Evolutionary conservation across 2,329 filamentous ascomycete species (phyloP), one percentile per base, ranked within the genome.

Genomic region (Chaetothyriales sp.): DNA sequence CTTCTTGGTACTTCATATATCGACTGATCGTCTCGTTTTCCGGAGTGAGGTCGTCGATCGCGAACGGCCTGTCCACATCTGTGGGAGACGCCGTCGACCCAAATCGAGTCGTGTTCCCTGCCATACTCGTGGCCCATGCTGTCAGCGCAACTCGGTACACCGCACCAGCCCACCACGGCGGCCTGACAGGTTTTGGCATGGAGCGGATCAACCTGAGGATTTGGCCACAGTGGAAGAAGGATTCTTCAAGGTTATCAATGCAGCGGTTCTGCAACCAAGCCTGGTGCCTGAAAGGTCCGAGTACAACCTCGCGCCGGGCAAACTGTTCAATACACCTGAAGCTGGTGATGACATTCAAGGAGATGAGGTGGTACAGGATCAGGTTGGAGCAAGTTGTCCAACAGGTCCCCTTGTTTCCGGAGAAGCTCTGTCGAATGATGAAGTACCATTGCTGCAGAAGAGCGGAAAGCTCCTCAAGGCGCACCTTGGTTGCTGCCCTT

Each of bases 101-200:
- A 18, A 65, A 64, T 18, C 67, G 62, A 40, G 62, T 62, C 18
- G 65, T 60, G 53, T 80, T 74, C 53, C 75, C 70, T 5, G 69
- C 71, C 51, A 83, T 65, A 58, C 78, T 77, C 58, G 83, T 78
- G 2, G 75, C 72, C 81, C 80, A 84, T 2, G 83, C 68, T 43
- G 81, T 75, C 51, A 84, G 68, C 3, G 74, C 74, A 1, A 75
- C 81, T n/a, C 83, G 78, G 63, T 86, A 86, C 43, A 86, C 69
- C 2, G 81, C 82, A 1, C 75, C 77, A n/a, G 80, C 70, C 82
- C 82, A 86, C 83, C 83, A 87, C 40, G 75, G 77, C 5, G 83
- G 83, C 19, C 81, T 75, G 2, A 77, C 71, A 47, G 79, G 75
- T 28, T 69, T 67, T 1, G 78, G 74, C 76, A 86, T 84, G 13